phyloP scores from a whole-genome alignment of 371 early-diverging fungal species.

The Actinomucor elegans region DNA sequence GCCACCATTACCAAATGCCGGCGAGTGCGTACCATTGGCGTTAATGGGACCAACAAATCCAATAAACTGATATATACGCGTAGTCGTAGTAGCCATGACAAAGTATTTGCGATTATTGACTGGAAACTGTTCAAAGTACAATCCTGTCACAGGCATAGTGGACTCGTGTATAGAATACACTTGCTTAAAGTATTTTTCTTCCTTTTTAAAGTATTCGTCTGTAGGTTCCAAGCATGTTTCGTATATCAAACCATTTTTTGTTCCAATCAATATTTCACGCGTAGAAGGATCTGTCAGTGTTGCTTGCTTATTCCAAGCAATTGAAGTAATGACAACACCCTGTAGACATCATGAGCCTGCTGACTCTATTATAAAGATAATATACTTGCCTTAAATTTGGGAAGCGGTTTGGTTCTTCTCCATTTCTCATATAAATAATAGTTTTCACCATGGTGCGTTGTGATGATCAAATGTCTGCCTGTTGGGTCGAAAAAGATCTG shows the following conservation, averaged over 20 bases:
- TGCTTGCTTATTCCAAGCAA: constrained; percentile 87
- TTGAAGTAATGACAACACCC: constrained; percentile 79
- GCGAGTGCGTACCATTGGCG: constrained; percentile 8
- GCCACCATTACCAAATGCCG: not conserved
- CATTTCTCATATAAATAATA: constrained; percentile 81
- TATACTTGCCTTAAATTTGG: constrained; percentile 64
- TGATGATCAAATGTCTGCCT: constrained; percentile 83
- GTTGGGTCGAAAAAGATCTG: constrained; percentile 84
- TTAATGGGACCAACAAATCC: constrained; percentile 61
- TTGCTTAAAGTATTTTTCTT: constrained; percentile 78
- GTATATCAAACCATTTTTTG: constrained; percentile 81
- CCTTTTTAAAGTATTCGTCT: constrained; percentile 81
- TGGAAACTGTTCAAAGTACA: constrained; percentile 80
- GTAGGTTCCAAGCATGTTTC: constrained; percentile 85
- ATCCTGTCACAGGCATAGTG: constrained; percentile 74
- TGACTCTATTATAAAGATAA: too few relatives aligned
- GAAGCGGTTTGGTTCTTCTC: constrained; percentile 71
- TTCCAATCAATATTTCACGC: constrained; percentile 81
- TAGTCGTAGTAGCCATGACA: constrained; percentile 76
- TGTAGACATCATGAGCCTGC: constrained; percentile 13
- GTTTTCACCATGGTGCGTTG: constrained; percentile 84
- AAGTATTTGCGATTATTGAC: constrained; percentile 70
- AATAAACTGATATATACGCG: constrained; percentile 83
- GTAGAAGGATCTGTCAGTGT: constrained; percentile 66
- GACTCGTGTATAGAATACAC: constrained; percentile 65